These are phyloP conservation scores for Aspergillus conjunctus DNA, from an alignment of 495 filamentous ascomycete genomes.

Conservation along the genomic window DNA sequence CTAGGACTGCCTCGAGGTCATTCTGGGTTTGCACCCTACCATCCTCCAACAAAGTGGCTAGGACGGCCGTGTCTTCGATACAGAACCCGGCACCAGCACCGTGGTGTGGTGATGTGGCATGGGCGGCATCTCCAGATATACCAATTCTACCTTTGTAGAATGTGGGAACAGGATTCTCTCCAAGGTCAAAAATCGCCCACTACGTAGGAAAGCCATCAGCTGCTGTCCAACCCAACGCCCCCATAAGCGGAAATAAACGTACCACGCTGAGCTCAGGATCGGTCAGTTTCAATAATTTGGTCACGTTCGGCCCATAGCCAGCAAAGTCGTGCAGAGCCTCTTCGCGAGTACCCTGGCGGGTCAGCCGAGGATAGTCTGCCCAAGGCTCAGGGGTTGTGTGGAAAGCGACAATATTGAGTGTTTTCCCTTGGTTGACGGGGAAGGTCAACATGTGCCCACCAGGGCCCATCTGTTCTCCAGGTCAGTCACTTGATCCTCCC, in stretches of 20 bases:
- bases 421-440: constrained; percentile 48
- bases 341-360: constrained; percentile 32
- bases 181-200: constrained; percentile 61
- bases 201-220: constrained; percentile 36
- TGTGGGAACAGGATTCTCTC: constrained; percentile 42
- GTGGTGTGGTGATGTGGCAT: constrained; percentile 50
- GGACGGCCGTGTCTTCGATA: constrained; percentile 55
- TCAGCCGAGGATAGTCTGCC: constrained; percentile 31
- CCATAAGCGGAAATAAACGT: background rate
- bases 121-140: constrained; percentile 55
- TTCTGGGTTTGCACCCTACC: constrained; percentile 18
- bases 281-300: constrained; percentile 28
- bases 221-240: constrained; percentile 21
- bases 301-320: constrained; percentile 39
- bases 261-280: constrained; percentile 29
- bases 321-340: constrained; percentile 39
- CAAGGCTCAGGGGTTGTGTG: constrained; percentile 39
- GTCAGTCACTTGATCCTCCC: background rate
- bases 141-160: constrained; percentile 45
- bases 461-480: constrained; percentile 39
- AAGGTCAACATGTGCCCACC: constrained; percentile 51
- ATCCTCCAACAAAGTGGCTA: constrained; percentile 41
- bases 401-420: constrained; percentile 46
- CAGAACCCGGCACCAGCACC: constrained; percentile 60
- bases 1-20: constrained; percentile 26